Base-by-base conservation (phyloP, 2,329 filamentous ascomycete species). In the Scolecobasidium constrictum region DNA sequence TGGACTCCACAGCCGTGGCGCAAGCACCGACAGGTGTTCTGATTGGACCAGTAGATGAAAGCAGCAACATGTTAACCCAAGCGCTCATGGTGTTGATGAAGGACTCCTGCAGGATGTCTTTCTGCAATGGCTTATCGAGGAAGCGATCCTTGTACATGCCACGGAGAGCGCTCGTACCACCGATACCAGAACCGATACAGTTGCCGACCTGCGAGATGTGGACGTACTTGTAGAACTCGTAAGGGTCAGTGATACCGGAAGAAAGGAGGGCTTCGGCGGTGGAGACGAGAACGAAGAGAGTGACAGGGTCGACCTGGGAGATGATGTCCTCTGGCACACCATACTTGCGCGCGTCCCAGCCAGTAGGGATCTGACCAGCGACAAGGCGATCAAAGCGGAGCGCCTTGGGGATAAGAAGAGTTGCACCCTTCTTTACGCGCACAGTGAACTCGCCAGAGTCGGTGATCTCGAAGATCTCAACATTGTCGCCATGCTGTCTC, bases 1-100 rank as follows among this genome's bases (percentile, higher is more conserved):
- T 75, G 3, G 92, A 98, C 68, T 98, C 93, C 36, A 98, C 88
- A 52, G 92, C 85, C 22, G 92, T 98, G 45, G 92, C 92, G 61
- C 92, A 98, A 57, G 92, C 92, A 70, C 90, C 92, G 40, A 96
- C 92, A 3, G 92, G 92, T 1, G 93, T 96, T 74, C 96, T 95
- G 74, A 98, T 96, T 34, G 92, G 86, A 52, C 92, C 92, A 41
- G 92, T 96, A 4, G 92, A 96, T 4, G 92, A 98, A 50, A 98
- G 72, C 50, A 98, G 72, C 66, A 98, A 72, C 92, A 98, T 98
- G 73, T 98, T 98, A 45, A 98, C 88, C 92, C 92, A 98, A 13
- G 92, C 92, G 53, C 86, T 83, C 90, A 98, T 98, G 44, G 92
- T 98, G 74, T 98, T 98, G 76, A 98, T 96, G 73, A 98, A 98